Base-by-base conservation (phyloP, 495 filamentous ascomycete genomes). In the Hypomontagnella monticulosa region DNA sequence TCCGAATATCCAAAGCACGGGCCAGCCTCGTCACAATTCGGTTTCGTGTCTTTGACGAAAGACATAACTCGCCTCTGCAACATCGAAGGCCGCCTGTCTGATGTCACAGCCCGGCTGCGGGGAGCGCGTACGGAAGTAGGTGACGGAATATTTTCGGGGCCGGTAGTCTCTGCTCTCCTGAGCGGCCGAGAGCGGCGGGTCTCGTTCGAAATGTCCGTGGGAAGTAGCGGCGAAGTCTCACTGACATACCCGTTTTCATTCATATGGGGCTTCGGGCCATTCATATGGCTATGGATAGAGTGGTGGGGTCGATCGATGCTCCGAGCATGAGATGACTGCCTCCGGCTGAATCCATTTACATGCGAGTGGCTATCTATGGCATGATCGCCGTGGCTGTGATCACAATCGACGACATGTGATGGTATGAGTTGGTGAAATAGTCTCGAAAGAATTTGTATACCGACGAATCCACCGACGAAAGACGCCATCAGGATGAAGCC, bases 391-490 rank as follows among this genome's bases (percentile, higher is more conserved):
- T 97, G 93, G 36, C 81, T 88, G 73, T 96, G 92, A 53, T 93
- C 90, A 76, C 95, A 99, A 73, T 93, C 92, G 55, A 97, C 94
- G 18, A 96, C 88, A 70, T 95, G 90, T n/a, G 93, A 95, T 0
- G 96, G 95, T 44, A 98, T 88, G 70, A 88, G 88, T 19, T 82
- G 86, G 74, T 99, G 95, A 19, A 97, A 73, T 11, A 96, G 72
- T 16, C 87, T 84, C 2, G 95, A 97, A 16, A 96, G 63, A 44
- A 92, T 64, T 57, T 92, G 89, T 47, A 99, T 96, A 3, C 92
- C 89, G 14, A 96, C 72, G 44, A 96, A 93, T 16, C 95, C 95
- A 10, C 76, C 84, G 4, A 94, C 76, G 69, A 97, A 99, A 60
- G 88, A 89, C 18, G 79, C 86, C 67, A 94, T 92, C 51, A 95